Percentiles rank a stretch among this genome's conserved stretches.
phyloP scores from a whole-genome alignment of 78 protist genomes.

The Creolimax fragrantissima region DNA sequence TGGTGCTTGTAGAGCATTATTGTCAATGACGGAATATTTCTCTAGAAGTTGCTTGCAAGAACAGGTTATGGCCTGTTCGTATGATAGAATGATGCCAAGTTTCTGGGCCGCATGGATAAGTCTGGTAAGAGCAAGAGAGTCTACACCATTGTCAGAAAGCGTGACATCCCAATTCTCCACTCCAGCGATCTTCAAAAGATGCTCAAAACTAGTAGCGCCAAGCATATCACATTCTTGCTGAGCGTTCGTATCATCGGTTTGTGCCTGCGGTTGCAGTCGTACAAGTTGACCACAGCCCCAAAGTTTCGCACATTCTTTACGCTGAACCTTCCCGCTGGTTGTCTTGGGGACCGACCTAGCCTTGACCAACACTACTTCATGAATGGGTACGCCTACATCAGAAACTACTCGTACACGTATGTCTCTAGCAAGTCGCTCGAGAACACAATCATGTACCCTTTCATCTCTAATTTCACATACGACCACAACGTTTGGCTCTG shows the following conservation, averaged over 20 bases:
- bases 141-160: not conserved
- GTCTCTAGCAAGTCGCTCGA: not conserved
- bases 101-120: too few species aligned
- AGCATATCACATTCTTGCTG: not conserved
- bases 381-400: not conserved
- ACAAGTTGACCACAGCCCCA: not conserved
- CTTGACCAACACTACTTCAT: not conserved
- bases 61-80: too few species aligned
- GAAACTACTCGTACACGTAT: not conserved
- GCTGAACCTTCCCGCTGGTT: slow-evolving; percentile 11
- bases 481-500: too few species aligned
- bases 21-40: too few species aligned
- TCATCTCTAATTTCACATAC: not conserved
- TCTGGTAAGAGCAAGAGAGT: too few species aligned
- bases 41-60: too few species aligned
- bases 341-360: not conserved
- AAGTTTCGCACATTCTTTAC: not conserved
- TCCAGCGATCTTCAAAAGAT: not conserved
- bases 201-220: not conserved
- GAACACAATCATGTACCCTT: not conserved
- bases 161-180: not conserved
- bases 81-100: too few species aligned
- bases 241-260: not conserved
- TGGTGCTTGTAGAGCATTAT: too few species aligned
- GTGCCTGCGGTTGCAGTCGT: not conserved